Percentiles rank a stretch among this genome's conserved stretches.
Evolutionary conservation across 2,329 filamentous ascomycete species (phyloP).

Genomic region (Paecilomyces sp.): DNA sequence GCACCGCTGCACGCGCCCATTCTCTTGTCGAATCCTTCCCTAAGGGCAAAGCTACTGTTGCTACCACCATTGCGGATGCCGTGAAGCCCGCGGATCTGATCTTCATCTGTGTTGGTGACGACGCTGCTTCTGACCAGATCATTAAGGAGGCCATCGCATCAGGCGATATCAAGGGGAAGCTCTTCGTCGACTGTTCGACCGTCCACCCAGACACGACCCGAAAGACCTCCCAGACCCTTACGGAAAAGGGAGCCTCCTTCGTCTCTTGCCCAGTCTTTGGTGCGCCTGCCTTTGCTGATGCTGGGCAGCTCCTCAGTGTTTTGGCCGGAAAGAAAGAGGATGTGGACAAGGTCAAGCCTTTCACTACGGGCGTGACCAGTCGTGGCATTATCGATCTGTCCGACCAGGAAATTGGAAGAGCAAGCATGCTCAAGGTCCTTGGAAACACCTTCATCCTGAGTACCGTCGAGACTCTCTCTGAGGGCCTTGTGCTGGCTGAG

Average conservation of each 20-base stretch:
- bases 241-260: constrained; percentile 60
- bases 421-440: constrained; percentile 69
- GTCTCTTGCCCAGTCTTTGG: constrained; percentile 58
- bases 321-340: constrained; percentile 57
- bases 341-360: constrained; percentile 61
- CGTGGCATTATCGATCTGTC: constrained; percentile 63
- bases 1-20: constrained; percentile 59
- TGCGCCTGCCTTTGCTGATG: constrained; percentile 42
- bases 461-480: constrained; percentile 72
- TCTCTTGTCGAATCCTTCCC: constrained; percentile 57
- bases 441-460: constrained; percentile 82
- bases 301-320: constrained; percentile 65
- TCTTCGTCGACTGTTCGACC: constrained; percentile 83
- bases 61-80: constrained; percentile 57
- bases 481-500: constrained; percentile 72
- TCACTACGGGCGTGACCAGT: constrained; percentile 65
- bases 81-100: constrained; percentile 67
- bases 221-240: constrained; percentile 52
- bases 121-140: constrained; percentile 61
- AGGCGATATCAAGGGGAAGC: constrained; percentile 57
- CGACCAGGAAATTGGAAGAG: constrained; percentile 61
- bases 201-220: constrained; percentile 77
- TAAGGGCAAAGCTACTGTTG: constrained; percentile 56
- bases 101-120: constrained; percentile 74
- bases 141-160: constrained; percentile 50